Evolutionary conservation across 192 early-diverging fungal species (phyloP), one percentile per base, ranked within the genome.

Genomic region (Linderina pennispora): DNA sequence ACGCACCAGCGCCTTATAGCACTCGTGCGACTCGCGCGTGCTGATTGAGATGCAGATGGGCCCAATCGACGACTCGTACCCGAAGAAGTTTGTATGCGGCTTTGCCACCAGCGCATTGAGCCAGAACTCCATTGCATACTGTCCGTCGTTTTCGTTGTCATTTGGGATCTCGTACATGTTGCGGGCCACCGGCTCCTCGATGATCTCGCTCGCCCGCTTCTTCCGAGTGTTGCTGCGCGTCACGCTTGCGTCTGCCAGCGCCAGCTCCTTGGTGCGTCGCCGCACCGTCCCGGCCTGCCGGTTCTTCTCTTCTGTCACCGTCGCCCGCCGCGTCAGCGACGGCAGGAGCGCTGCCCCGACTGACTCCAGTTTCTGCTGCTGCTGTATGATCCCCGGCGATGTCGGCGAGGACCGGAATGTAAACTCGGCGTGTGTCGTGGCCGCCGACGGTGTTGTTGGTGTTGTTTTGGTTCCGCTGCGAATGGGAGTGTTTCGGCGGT

Each of bases 71-170:
- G 61, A 45, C 53, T 65, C 62, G 58, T 73, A 73, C 5, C 69
- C 69, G 40, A 73, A 65, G 39, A 73, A 73, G 44, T 64, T 73
- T 50, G 69, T 73, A 45, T 73, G 69, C 36, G 62, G 65, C 42
- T 68, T 75, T 23, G 73, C 65, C 17, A 69, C 62, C 25, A 75
- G 48, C 13, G 73, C 65, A 40, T 68, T 75, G 32, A 69, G 62
- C 73, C 73, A 75, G 18, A 75, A 75, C 39, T 68, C 62, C 25
- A 54, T 36, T 8, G 58, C 65, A 23, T 75, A 75, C 32, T 56
- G 57, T 16, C 65, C 61, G 41, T 64, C 65, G 42, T 69, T 75
- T 26, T 63, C 60, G 47, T 75, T 75, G 47, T 68, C 73, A 43
- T 75, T 70, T 3, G 67, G 67, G 15, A 58, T 63, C 37, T 63